phyloP scores from a whole-genome alignment of 768 basidiomycete genomes.

The Botryobasidium botryosum region DNA sequence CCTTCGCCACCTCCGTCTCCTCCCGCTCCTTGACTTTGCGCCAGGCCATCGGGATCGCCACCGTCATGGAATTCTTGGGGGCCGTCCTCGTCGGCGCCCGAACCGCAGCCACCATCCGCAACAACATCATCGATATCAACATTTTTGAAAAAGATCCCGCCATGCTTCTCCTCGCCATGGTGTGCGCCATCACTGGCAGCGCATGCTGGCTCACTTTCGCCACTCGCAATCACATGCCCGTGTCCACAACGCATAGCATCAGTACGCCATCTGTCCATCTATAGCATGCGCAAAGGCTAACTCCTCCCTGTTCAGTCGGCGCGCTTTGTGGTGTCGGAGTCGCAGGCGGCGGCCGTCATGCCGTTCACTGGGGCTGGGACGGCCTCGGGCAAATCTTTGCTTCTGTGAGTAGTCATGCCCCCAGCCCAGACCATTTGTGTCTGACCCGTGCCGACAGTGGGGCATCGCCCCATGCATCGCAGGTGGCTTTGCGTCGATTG shows the following conservation, averaged over 20 bases:
- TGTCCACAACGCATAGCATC: conserved; percentile 19
- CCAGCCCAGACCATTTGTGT: too few relatives aligned
- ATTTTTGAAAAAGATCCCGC: conserved; percentile 23
- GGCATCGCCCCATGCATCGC: conserved; percentile 18
- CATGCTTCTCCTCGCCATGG: conserved; percentile 26
- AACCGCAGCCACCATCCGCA: conserved; percentile 26
- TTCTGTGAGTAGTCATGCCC: too few relatives aligned
- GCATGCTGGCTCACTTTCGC: conserved; percentile 17
- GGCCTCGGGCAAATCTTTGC: too few relatives aligned
- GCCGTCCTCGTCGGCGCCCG: conserved; percentile 25
- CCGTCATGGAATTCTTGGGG: conserved; percentile 23
- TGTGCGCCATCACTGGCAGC: conserved; percentile 21
- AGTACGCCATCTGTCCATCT: background rate
- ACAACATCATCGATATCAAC: conserved; percentile 22
- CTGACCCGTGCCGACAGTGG: conserved; percentile 21
- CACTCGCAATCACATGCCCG: conserved; percentile 22
- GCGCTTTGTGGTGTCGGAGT: conserved; percentile 27
- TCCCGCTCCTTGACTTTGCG: conserved; percentile 23
- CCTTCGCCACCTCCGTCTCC: conserved; percentile 23
- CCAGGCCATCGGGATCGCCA: conserved; percentile 23
- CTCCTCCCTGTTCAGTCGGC: conserved; percentile 26
- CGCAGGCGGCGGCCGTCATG: conserved; percentile 21
- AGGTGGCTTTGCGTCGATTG: conserved; percentile 21
- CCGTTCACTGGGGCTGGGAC: conserved; percentile 29
- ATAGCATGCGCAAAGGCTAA: background rate